A percentile compares a stretch with the other conserved stretches of the same genome.
Evolutionary conservation across 306 rosid genomes (phyloP).

Genomic region (Vigna unguiculata): DNA sequence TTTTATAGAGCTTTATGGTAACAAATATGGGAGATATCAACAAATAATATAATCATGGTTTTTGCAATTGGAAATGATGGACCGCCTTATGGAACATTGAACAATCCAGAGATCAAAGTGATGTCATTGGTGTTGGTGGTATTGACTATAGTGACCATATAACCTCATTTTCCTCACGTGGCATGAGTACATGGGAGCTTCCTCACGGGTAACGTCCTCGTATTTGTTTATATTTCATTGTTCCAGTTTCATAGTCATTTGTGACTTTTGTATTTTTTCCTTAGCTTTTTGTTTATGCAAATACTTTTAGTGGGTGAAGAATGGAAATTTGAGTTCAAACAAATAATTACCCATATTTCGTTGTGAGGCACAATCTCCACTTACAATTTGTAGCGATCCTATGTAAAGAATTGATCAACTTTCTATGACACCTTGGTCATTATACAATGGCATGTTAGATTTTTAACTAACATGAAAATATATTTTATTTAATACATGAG

Average conservation of each 20-base stretch:
- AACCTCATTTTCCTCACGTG: conserved; percentile 99
- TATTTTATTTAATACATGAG: not conserved
- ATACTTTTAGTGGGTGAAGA: conserved; percentile 13
- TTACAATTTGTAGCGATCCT: conserved; percentile 2
- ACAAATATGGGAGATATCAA: conserved; percentile 97
- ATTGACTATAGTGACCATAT: conserved; percentile 97
- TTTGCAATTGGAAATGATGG: conserved; percentile 99
- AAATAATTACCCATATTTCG: not conserved
- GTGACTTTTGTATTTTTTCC: not conserved
- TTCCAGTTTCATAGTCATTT: conserved; percentile 15
- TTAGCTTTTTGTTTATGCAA: not conserved
- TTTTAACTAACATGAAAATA: not conserved
- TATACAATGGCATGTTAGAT: not conserved
- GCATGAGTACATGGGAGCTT: conserved; percentile 99
- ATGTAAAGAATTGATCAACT: not conserved
- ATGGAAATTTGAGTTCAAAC: conserved; percentile 17
- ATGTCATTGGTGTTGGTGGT: conserved; percentile 96
- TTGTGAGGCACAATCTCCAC: not conserved
- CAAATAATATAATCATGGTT: conserved; percentile 94
- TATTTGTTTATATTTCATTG: conserved; percentile 4
- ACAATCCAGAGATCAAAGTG: conserved; percentile 99
- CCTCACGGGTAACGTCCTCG: conserved; percentile 83
- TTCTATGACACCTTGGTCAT: not conserved
- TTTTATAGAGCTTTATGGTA: conserved; percentile 42
- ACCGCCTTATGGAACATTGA: conserved; percentile 95